Conservation (phyloP, 1,284 basidiomycete species). For the Sanghuangporus weigelae region DNA sequence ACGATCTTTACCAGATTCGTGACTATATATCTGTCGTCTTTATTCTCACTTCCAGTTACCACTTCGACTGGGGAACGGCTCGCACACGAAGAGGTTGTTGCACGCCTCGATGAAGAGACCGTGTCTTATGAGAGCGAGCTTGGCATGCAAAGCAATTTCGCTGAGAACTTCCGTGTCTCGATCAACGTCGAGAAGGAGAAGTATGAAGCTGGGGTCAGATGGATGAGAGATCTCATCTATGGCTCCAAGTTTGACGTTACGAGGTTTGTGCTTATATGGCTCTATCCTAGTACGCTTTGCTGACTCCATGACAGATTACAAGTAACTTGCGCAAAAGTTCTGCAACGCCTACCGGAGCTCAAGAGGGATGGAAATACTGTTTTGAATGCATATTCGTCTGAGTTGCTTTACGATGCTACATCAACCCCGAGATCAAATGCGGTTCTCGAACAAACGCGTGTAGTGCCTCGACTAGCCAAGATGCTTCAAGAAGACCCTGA, state of each 20-base stretch:
- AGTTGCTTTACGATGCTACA: constrained; percentile 63
- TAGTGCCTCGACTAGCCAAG: constrained; percentile 73
- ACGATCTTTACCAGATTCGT: constrained; percentile 51
- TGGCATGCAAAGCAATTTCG: constrained; percentile 67
- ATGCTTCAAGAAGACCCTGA: constrained; percentile 74
- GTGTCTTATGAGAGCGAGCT: constrained; percentile 80
- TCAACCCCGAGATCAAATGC: constrained; percentile 74
- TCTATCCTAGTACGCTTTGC: neutral
- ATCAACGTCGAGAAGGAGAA: constrained; percentile 81
- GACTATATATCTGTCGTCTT: constrained; percentile 78
- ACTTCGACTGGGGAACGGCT: constrained; percentile 67
- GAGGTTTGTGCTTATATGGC: constrained; percentile 42
- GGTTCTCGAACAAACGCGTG: constrained; percentile 73
- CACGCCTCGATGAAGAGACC: constrained; percentile 87
- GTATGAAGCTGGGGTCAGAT: constrained; percentile 81
- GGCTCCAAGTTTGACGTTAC: constrained; percentile 81
- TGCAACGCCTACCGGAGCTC: constrained; percentile 88
- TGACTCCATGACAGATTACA: constrained; percentile 53
- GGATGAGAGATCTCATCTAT: constrained; percentile 89
- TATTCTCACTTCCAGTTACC: constrained; percentile 87
- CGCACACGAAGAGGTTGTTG: constrained; percentile 86
- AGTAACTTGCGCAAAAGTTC: constrained; percentile 84
- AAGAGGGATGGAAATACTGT: constrained; percentile 89
- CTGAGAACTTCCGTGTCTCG: constrained; percentile 71
- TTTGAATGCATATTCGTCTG: constrained; percentile 66